Percentiles rank a stretch among this genome's conserved stretches.
Evolutionary conservation across 2,329 filamentous ascomycete species (phyloP).

Genomic region (Trichoderma brevicompactum): DNA sequence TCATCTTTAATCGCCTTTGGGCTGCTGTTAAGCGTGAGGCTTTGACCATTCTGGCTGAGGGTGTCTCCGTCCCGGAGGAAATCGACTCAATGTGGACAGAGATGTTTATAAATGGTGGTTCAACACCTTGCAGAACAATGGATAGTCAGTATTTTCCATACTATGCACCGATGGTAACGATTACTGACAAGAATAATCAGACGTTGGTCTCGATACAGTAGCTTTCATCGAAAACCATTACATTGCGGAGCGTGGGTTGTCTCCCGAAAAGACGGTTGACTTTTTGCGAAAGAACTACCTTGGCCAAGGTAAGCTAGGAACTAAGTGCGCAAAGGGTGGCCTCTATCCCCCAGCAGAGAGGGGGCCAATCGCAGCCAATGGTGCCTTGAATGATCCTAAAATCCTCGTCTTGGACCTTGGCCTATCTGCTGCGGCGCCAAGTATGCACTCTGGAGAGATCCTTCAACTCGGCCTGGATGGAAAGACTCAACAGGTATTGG

Average conservation of each 20-base stretch:
- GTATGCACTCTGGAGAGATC: not conserved
- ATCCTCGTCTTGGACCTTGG: constrained; percentile 11
- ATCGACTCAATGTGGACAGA: constrained; percentile 54
- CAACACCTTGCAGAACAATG: constrained; percentile 29
- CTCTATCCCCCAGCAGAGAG: not conserved
- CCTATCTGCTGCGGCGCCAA: not conserved
- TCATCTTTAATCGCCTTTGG: constrained; percentile 62
- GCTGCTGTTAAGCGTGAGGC: constrained; percentile 60
- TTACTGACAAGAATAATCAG: not conserved
- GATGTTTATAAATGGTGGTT: constrained; percentile 39
- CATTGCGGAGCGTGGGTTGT: constrained; percentile 52
- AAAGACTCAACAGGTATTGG: constrained; percentile 30
- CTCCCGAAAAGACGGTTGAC: constrained; percentile 26
- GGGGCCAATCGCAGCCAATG: not conserved
- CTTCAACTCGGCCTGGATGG: not conserved
- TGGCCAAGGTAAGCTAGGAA: not conserved
- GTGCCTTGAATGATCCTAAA: not conserved
- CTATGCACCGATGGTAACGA: too few relatives aligned
- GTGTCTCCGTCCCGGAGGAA: constrained; percentile 52
- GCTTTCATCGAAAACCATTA: constrained; percentile 59
- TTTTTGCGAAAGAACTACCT: not conserved
- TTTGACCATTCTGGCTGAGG: constrained; percentile 54
- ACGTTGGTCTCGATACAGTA: constrained; percentile 58
- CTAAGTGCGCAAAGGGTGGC: not conserved
- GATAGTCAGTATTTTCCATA: constrained; percentile 47